Base-by-base conservation (phyloP, 2,329 filamentous ascomycete genomes). In the Mollisiaceae sp. region DNA sequence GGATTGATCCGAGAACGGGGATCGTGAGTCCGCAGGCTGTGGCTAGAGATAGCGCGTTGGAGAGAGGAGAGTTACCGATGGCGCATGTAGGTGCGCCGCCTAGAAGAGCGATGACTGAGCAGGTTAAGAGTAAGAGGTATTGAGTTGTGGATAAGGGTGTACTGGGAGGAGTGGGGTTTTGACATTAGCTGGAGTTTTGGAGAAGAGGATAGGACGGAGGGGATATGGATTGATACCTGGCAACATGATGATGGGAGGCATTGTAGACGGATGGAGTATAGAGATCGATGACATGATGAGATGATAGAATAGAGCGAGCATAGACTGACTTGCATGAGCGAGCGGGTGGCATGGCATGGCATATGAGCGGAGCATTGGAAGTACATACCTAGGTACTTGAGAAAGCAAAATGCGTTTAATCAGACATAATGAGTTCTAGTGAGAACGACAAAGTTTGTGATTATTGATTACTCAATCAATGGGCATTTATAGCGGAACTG, bases 1-100 rank as follows among this genome's bases (percentile, higher is more conserved):
- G 68, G 8, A 75, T 77, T n/a, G 75, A 77, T 69, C 72, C 75
- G 6, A 66, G 76, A 15, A 74, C 72, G 1, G 76, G 76, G 0
- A 67, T 74, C 18, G 70, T 77, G 11, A 75, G 74, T 65, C 61
- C 74, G 3, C 72, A 74, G 62, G 76, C 76, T 35, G 69, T 77
- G 39, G 61, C 58, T 12, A 65, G 62, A 32, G 74, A 76, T 62
- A 65, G 65, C 58, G 67, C 60, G 11, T 27, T 64, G 18, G 73
- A 71, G 20, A 67, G 70, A 43, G 72, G 73, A 15, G 70, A 73
- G 4, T 22, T 73, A 14, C 73, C 73, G 2, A 64, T 22, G 27
- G n/a, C 18, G 2, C 20, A 32, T 8, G 55, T 32, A 3, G 27
- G 3, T 32, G 27, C 47, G 32, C 45, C 50, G 14, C 50, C 50